Evolutionary conservation across 805 yeast genomes (phyloP), one percentile per base, ranked within the genome.

Genomic region (Barnettozyma californica): DNA sequence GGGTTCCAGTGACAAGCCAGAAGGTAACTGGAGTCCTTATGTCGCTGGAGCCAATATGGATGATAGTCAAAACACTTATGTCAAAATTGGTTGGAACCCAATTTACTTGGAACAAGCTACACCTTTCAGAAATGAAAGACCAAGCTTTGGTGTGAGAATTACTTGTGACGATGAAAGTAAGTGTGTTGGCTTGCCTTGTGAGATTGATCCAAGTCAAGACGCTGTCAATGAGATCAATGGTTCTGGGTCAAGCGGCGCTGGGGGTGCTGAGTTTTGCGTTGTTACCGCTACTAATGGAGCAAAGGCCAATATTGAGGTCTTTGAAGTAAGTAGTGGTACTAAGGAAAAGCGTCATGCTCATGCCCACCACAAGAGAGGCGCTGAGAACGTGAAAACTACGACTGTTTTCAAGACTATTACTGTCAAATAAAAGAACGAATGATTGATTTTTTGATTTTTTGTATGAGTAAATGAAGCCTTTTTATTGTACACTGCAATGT

Each of bases 1-100:
- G 96, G 96, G 96, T 5, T 67, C 84, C 16, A 73, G 74, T 27
- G 67, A 71, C 43, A 70, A 84, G 51, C 83, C 94, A 16, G 71
- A 73, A 55, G 97, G 97, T 50, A 89, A 89, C 76, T 90, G 96
- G 96, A 69, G 96, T 14, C 96, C 96, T 25, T 89, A 87, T 58
- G 96, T 90, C 54, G 95, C 94, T 14, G 97, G 97, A 54, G 88
- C 91, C 52, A 89, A 89, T 71, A 79, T 79, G 74, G 95, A 87
- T 64, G 67, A 65, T 52, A 68, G 61, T 50, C 84, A 87, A 29
- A 77, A 78, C 64, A 89, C 96, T 3, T 89, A 56, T 64, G 87
- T 87, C 55, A 90, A 87, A 68, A 78, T 89, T 63, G 96, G 92
- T 41, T 88, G 95, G 95, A 89, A 89, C 67, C 96, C 97, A 14